Evolutionary conservation across 352 stramenopile genomes (phyloP).

Genomic region (Pythium dissotocum): DNA sequence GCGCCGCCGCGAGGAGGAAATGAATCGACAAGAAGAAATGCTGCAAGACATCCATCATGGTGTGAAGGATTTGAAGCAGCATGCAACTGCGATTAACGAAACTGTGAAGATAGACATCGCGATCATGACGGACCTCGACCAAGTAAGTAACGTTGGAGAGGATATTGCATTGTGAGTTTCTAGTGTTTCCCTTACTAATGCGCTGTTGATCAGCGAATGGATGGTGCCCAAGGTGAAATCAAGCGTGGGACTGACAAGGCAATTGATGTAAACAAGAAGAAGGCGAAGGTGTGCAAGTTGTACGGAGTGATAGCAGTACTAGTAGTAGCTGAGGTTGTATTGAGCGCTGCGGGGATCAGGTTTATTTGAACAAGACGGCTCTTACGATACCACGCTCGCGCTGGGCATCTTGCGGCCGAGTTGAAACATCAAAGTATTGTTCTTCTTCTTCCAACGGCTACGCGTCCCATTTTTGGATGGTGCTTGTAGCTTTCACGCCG

Average conservation of each 20-base stretch:
- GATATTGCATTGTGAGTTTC: neutral
- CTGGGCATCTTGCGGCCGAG: too few relatives aligned
- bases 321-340: constrained; percentile 36
- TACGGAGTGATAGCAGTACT: constrained; percentile 70
- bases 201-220: constrained; percentile 48
- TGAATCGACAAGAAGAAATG: constrained; percentile 59
- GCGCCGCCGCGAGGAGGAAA: constrained; percentile 44
- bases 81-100: constrained; percentile 80
- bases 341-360: constrained; percentile 16
- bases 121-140: constrained; percentile 70
- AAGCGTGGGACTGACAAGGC: constrained; percentile 57
- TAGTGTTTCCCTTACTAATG: neutral
- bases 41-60: constrained; percentile 76
- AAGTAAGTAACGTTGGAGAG: constrained; percentile 36
- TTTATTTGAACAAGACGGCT: constrained; percentile 4
- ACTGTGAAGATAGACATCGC: constrained; percentile 76
- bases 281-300: constrained; percentile 76
- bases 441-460: too few relatives aligned
- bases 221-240: constrained; percentile 62
- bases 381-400: too few relatives aligned
- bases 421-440: too few relatives aligned
- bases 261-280: constrained; percentile 66
- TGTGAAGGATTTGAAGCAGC: constrained; percentile 71
- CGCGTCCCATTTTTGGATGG: too few relatives aligned
- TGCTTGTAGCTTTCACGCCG: too few relatives aligned